Conservation (phyloP, 2,329 filamentous ascomycete species). For the Helminthosporium solani region DNA sequence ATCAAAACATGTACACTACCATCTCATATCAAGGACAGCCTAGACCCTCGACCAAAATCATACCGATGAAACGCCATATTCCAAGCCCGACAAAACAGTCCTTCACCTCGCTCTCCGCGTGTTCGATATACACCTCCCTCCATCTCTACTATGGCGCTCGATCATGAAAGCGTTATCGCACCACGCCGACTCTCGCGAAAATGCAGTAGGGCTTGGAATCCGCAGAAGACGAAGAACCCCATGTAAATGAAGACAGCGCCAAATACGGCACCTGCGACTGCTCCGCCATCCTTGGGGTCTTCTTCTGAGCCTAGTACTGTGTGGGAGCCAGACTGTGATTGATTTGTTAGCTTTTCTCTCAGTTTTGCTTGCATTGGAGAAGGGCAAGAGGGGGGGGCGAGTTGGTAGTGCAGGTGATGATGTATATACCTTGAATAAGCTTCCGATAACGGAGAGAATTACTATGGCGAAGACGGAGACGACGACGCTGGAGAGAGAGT, state of each 20-base stretch:
- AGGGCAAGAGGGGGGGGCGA: no score
- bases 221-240: slow-evolving; percentile 91
- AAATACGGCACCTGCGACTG: slow-evolving; percentile 83
- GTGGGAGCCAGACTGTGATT: slow-evolving; percentile 65
- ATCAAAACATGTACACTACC: not conserved
- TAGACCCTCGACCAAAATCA: no score
- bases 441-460: slow-evolving; percentile 65
- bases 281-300: slow-evolving; percentile 68
- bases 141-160: not conserved
- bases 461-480: slow-evolving; percentile 65
- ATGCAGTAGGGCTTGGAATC: slow-evolving; percentile 83
- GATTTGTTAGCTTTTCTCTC: slow-evolving; percentile 19
- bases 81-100: not conserved
- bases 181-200: slow-evolving; percentile 78
- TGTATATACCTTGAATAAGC: slow-evolving; percentile 67
- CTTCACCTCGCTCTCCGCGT: not conserved
- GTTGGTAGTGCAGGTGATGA: not conserved
- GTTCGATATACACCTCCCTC: no score
- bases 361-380: no score
- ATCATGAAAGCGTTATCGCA: slow-evolving; percentile 70
- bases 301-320: slow-evolving; percentile 76
- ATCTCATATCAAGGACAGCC: no score
- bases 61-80: slow-evolving; percentile 10
- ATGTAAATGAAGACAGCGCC: slow-evolving; percentile 84
- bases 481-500: slow-evolving; percentile 60